Base-by-base conservation (phyloP, 257 asterid species). In the Galeopsis tetrahit region DNA sequence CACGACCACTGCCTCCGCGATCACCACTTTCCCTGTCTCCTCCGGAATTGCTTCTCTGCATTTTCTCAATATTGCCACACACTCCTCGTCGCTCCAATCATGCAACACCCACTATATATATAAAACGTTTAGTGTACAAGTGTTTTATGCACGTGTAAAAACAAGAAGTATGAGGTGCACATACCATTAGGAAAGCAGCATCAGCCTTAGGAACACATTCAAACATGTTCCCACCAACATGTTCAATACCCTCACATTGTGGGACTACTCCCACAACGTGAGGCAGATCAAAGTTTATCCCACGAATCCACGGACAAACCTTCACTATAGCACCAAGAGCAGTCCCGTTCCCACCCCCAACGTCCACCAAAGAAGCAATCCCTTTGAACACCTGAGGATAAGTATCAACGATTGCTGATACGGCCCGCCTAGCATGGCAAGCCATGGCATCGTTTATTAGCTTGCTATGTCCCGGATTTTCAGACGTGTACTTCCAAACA, bases 311-410 rank as follows among this genome's bases (percentile, higher is more conserved):
- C 1, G 95, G 92, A 21, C 76, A 86, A 15, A 82, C 84, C 71
- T 76, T 75, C 1, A 87, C 71, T 59, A 91, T 43, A 0, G 74
- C 68, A 6, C 75, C 33, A 1, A 91, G 75, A 4, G 91, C 60
- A 0, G 90, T 86, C 17, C 93, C 97, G 28, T 89, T 78, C 0
- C 97, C 90, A 5, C 97, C 96, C 7, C 97, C 96, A 10, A 91
- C 95, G 32, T 91, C 97, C 63, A 89, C 96, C 78, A 89, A 7
- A 0, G 81, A 39, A 1, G 57, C 34, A 0, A 86, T 33, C 80
- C 92, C 95, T 4, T 80, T 10, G 4, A 89, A 88, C 34, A 69
- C 86, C 73, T 81, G 79, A 0, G 85, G 79, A 40, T 78, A 79
- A 0, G 13, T 69, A 0, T 79, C 40, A 0, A 89, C 11, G 2